Evolutionary conservation across 2,329 filamentous ascomycete genomes (phyloP), one percentile per base, ranked within the genome.

Genomic region (Rutstroemia sydowiana): DNA sequence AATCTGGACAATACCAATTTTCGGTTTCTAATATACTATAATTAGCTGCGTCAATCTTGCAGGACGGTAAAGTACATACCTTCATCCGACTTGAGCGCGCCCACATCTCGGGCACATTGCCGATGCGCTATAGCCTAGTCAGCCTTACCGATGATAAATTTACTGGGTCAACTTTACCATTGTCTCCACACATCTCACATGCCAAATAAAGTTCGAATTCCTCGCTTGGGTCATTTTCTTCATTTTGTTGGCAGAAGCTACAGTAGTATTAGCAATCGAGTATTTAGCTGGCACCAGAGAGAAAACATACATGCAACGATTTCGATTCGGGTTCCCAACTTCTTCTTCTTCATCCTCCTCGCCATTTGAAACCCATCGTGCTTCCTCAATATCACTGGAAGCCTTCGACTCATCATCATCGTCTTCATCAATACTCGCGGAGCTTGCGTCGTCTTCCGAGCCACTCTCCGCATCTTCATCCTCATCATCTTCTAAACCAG

Each of bases 241-340:
- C 88, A 58, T 87, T 84, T 66, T 88, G 78, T 52, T 83, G 82
- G 71, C 91, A 96, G 63, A 92, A 95, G 58, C 89, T 86, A 70
- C 68, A 75, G 48, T 59, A 42, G 70, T 72, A 60, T 53, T 45
- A 51, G 43, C 36, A 28, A 39, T 42, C 51, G 42, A 4, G 20
- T 9, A 13, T 9, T 21, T 50, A 26, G 18, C 5, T 4, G 20
- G 23, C 13, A 49, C 7, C 20, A 23, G 13, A 28, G 16, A n/a
- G 23, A 20, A 50, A 46, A 74, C 78, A 73, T 71, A 85, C 82
- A 84, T 75, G 81, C 82, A 87, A 54, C 76, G 75, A 61, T 78
- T 81, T 16, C 75, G 73, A 61, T 75, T 75, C 28, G 69, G 67
- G 54, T 69, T 68, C 53, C 71, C 73, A 10, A 76, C 75, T 32